These are phyloP conservation scores for Ganoderma lucidum DNA, from an alignment of 1,284 basidiomycete species.

Conservation along the genomic window DNA sequence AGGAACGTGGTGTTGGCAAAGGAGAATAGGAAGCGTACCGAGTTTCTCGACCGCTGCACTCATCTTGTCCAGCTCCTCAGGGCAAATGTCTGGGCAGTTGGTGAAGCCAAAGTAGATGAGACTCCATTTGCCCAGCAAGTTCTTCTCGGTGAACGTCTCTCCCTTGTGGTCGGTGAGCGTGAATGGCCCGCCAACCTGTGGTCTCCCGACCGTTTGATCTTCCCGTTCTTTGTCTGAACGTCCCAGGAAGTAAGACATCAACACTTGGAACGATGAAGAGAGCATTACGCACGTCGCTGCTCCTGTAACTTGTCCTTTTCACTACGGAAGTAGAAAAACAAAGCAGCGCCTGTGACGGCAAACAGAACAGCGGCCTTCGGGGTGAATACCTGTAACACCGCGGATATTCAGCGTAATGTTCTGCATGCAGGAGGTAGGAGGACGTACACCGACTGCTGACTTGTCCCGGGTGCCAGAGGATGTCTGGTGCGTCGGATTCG, in stretches of 20 bases:
- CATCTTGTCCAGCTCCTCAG: slow-evolving; percentile 98
- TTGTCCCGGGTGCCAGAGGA: slow-evolving; percentile 47
- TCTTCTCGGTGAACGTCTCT: slow-evolving; percentile 81
- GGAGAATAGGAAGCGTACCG: slow-evolving; percentile 54
- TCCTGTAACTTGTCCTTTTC: slow-evolving; percentile 88
- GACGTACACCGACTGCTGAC: slow-evolving; percentile 51
- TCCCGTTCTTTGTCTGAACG: slow-evolving; percentile 70
- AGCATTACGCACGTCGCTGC: slow-evolving; percentile 44
- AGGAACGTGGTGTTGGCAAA: background rate
- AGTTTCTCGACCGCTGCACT: slow-evolving; percentile 81
- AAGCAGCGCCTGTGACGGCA: slow-evolving; percentile 79
- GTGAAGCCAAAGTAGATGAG: slow-evolving; percentile 98
- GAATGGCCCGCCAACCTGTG: slow-evolving; percentile 94
- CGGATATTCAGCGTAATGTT: background rate
- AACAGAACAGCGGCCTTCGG: slow-evolving; percentile 87
- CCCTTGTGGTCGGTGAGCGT: slow-evolving; percentile 73
- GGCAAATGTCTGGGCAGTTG: slow-evolving; percentile 98
- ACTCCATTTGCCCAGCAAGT: slow-evolving; percentile 88
- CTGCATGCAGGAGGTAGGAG: slow-evolving; percentile 11
- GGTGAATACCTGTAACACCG: slow-evolving; percentile 84
- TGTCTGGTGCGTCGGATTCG: slow-evolving; percentile 31
- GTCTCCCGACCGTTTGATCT: slow-evolving; percentile 65
- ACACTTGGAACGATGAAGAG: background rate
- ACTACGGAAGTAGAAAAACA: slow-evolving; percentile 89
- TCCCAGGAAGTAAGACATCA: background rate